Conservation (phyloP, 2,329 filamentous ascomycete species). For the Cladorrhinum sp. region DNA sequence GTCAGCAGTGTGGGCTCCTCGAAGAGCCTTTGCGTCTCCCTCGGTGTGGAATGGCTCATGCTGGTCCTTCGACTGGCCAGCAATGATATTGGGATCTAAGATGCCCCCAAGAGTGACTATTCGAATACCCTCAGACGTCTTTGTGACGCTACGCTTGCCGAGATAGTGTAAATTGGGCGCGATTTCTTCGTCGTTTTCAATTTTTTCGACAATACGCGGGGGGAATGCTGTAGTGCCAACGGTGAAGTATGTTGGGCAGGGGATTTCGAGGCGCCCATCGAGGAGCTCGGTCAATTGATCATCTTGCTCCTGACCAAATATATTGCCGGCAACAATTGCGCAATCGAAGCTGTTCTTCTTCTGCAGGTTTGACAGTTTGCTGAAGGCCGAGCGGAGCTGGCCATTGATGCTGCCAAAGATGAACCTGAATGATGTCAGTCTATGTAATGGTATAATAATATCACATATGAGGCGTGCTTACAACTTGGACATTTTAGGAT, state of each 20-base stretch:
- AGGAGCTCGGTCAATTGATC: conserved; percentile 62
- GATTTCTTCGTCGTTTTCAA: conserved; percentile 70
- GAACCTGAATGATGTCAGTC: conserved; percentile 48
- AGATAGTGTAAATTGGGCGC: conserved; percentile 91
- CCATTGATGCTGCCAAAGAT: conserved; percentile 83
- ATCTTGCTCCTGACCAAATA: conserved; percentile 67
- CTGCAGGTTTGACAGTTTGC: conserved; percentile 77
- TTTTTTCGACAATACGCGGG: conserved; percentile 63
- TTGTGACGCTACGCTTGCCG: conserved; percentile 80
- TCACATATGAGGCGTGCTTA: neutral
- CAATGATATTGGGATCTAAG: conserved; percentile 58
- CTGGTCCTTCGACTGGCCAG: conserved; percentile 65
- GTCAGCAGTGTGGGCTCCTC: conserved; percentile 75
- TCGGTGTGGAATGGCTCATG: conserved; percentile 75
- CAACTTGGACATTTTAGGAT: neutral
- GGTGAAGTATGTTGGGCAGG: conserved; percentile 88
- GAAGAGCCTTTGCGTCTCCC: conserved; percentile 71
- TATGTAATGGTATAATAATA: neutral
- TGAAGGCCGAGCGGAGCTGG: conserved; percentile 69
- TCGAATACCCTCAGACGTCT: conserved; percentile 83
- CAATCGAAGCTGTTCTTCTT: conserved; percentile 85
- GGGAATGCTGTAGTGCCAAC: conserved; percentile 74
- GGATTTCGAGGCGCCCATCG: conserved; percentile 67
- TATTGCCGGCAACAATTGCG: conserved; percentile 77
- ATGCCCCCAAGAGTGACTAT: conserved; percentile 83